phyloP scores from a whole-genome alignment of 345 rosid genomes.

The Cardamine occulta region DNA sequence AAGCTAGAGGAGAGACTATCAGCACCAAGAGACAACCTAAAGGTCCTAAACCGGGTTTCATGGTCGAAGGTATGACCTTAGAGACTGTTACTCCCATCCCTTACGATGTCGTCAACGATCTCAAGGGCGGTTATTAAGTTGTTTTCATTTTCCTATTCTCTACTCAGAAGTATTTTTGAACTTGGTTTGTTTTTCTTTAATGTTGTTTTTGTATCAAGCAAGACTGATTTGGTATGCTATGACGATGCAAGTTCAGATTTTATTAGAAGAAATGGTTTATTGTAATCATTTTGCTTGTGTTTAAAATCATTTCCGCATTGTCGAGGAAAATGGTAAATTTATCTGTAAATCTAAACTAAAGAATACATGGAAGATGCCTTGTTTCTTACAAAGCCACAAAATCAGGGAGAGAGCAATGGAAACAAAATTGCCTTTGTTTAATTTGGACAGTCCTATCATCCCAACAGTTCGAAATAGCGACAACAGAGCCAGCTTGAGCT shows the following conservation, averaged over 20 bases:
- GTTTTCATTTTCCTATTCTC: not conserved
- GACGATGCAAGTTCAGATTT: constrained; percentile 1
- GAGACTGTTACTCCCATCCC: constrained; percentile 82
- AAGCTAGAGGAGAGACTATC: constrained; percentile 61
- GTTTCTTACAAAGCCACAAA: too few relatives aligned
- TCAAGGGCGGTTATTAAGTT: constrained; percentile 70
- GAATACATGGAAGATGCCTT: too few relatives aligned
- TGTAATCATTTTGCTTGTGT: not conserved
- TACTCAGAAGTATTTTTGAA: not conserved
- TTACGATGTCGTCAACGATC: constrained; percentile 79
- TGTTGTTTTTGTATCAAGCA: constrained; percentile 5
- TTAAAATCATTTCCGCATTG: too few relatives aligned
- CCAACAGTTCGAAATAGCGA: too few relatives aligned
- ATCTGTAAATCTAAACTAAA: too few relatives aligned
- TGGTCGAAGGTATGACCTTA: constrained; percentile 75
- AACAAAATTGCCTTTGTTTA: too few relatives aligned
- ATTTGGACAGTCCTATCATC: too few relatives aligned
- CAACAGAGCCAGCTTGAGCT: too few relatives aligned
- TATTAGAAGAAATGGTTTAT: not conserved
- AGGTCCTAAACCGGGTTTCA: constrained; percentile 81
- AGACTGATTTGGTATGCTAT: not conserved
- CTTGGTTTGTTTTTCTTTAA: not conserved
- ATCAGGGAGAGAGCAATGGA: too few relatives aligned
- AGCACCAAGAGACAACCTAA: constrained; percentile 75
- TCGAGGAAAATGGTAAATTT: too few relatives aligned